These are phyloP conservation scores for Fusarium redolens DNA, from an alignment of 2,329 filamentous ascomycete species.

Conservation along the genomic window DNA sequence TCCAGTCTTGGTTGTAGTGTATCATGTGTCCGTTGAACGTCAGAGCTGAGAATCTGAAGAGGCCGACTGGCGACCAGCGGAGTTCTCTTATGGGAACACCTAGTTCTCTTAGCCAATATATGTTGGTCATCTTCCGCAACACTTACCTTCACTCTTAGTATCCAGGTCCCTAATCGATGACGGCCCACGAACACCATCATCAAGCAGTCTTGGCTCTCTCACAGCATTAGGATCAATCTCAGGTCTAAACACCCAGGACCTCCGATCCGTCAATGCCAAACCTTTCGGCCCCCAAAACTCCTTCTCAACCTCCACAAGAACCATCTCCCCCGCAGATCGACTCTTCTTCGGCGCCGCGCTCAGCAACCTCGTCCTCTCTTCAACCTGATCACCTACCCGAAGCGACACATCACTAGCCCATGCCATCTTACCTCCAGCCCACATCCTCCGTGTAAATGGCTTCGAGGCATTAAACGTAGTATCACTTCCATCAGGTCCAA, in stretches of 20 bases:
- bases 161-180: conserved; percentile 44
- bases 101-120: background rate
- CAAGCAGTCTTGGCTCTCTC: conserved; percentile 31
- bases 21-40: conserved; percentile 91
- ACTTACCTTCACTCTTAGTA: conserved; percentile 15
- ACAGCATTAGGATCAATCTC: conserved; percentile 43
- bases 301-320: conserved; percentile 73
- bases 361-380: conserved; percentile 67
- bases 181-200: conserved; percentile 31
- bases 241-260: conserved; percentile 62
- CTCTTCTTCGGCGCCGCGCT: conserved; percentile 66
- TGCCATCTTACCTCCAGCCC: conserved; percentile 71
- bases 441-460: conserved; percentile 74
- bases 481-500: conserved; percentile 72
- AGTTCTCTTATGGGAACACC: conserved; percentile 47
- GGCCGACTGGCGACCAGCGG: conserved; percentile 59
- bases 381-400: conserved; percentile 65
- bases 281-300: conserved; percentile 64
- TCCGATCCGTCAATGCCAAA: conserved; percentile 64
- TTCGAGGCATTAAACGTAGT: conserved; percentile 66
- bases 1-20: conserved; percentile 79
- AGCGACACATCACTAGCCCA: conserved; percentile 56
- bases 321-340: conserved; percentile 68
- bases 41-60: conserved; percentile 86
- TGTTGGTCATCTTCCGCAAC: rapidly evolving